Conservation (phyloP, 352 stramenopile genomes). For the Pythium folliculosum region DNA sequence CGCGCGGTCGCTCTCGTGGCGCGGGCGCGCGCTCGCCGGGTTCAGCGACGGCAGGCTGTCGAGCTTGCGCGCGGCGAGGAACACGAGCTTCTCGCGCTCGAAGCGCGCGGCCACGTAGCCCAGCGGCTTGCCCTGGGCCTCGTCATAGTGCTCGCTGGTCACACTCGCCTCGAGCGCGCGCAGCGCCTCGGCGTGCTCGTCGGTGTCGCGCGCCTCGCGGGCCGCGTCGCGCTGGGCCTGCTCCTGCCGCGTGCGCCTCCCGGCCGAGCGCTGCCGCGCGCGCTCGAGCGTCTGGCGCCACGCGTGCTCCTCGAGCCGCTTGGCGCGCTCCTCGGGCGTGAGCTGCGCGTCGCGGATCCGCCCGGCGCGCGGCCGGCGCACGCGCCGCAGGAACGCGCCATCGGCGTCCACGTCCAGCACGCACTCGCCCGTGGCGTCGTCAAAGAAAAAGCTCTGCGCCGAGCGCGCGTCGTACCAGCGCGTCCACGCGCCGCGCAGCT, state of each 20-base stretch:
- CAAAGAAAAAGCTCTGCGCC: conserved; percentile 66
- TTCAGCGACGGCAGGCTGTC: conserved; percentile 47
- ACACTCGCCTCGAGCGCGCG: conserved; percentile 52
- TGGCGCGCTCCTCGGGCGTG: conserved; percentile 26
- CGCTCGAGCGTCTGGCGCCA: conserved; percentile 66
- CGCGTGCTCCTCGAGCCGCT: conserved; percentile 55
- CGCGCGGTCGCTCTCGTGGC: conserved; percentile 48
- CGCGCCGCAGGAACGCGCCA: conserved; percentile 37
- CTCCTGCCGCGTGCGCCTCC: conserved; percentile 29
- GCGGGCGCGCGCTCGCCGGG: conserved; percentile 28
- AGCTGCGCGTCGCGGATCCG: conserved; percentile 28
- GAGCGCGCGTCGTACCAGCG: conserved; percentile 61
- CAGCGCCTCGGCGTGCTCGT: conserved; percentile 38
- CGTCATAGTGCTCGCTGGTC: conserved; percentile 55
- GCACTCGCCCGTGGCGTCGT: conserved; percentile 63
- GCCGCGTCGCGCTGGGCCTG: conserved; percentile 24
- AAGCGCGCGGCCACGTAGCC: conserved; percentile 69
- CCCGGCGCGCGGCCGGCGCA: conserved; percentile 19
- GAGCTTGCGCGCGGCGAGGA: conserved; percentile 39
- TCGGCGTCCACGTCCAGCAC: conserved; percentile 57
- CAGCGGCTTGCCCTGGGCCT: conserved; percentile 35
- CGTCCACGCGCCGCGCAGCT: conserved; percentile 41
- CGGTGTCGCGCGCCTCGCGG: conserved; percentile 25
- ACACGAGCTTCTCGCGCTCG: conserved; percentile 57
- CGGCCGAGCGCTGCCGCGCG: conserved; percentile 38